Conservation (phyloP, 1,284 basidiomycete genomes). For the Violaceomyces palustris region DNA sequence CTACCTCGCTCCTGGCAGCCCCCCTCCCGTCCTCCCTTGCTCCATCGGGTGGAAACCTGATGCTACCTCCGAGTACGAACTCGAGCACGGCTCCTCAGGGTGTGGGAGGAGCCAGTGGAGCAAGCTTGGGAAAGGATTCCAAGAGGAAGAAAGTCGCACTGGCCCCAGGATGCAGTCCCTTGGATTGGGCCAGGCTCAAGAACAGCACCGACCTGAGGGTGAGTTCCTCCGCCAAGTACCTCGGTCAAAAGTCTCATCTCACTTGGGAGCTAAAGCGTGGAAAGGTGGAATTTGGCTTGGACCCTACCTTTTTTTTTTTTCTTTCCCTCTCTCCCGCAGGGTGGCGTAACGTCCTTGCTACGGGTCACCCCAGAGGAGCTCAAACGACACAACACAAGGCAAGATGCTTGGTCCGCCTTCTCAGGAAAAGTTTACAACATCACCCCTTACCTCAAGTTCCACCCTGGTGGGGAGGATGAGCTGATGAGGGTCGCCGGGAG, state of each 20-base stretch:
- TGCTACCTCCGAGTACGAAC: conserved; percentile 34
- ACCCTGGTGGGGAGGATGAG: conserved; percentile 89
- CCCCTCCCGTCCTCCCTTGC: conserved; percentile 51
- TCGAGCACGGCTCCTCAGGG: conserved; percentile 31
- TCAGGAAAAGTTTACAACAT: conserved; percentile 96
- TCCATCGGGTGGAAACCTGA: conserved; percentile 22
- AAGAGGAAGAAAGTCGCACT: conserved; percentile 69
- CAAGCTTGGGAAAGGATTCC: background rate
- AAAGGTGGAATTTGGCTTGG: too few relatives aligned
- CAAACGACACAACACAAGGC: conserved; percentile 72
- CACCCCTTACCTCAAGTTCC: conserved; percentile 82
- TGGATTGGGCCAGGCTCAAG: conserved; percentile 88
- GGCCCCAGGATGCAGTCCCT: conserved; percentile 80
- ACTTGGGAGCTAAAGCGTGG: too few relatives aligned
- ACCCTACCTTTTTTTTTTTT: conserved; percentile 54
- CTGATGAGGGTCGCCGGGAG: conserved; percentile 92
- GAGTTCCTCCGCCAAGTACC: conserved; percentile 1
- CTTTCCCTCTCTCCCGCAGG: conserved; percentile 3
- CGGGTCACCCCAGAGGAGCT: conserved; percentile 79
- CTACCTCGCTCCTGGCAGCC: conserved; percentile 22
- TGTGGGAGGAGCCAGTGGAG: conserved; percentile 34
- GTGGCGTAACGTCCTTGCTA: conserved; percentile 52
- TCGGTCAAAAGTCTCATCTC: too few relatives aligned
- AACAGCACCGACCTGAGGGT: conserved; percentile 57
- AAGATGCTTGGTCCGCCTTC: conserved; percentile 90